Evolutionary conservation across 306 rosid genomes (phyloP).

Genomic region (Oxytropis ochrocephala): DNA sequence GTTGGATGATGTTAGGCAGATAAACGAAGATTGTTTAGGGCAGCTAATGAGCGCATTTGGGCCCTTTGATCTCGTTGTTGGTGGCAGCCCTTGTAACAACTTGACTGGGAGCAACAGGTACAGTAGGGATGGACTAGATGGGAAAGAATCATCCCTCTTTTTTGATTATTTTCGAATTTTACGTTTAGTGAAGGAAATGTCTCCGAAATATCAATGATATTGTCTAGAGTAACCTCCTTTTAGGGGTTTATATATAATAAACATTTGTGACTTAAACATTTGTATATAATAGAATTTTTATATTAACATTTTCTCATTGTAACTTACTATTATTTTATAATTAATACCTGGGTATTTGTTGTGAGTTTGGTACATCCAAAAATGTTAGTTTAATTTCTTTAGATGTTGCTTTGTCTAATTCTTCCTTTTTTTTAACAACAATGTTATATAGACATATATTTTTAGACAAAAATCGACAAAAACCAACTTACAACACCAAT

Average conservation of each 20-base stretch:
- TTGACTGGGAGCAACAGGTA: conserved; percentile 93
- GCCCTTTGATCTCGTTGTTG: conserved; percentile 79
- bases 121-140: conserved; percentile 87
- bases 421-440: no score
- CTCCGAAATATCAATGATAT: conserved; percentile 10
- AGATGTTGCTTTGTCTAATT: no score
- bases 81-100: conserved; percentile 96
- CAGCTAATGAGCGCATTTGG: conserved; percentile 50
- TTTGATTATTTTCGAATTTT: conserved; percentile 68
- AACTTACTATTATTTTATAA: not conserved
- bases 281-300: no score
- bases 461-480: no score
- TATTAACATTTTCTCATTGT: not conserved
- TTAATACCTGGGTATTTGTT: not conserved
- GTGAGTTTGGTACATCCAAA: not conserved
- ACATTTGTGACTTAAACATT: no score
- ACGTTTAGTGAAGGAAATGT: conserved; percentile 56
- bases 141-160: conserved; percentile 78
- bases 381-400: not conserved
- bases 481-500: no score
- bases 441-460: no score
- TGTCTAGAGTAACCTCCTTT: not conserved
- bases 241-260: no score
- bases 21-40: conserved; percentile 49
- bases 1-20: conserved; percentile 52